Evolutionary conservation across 176 grass and related monocot species (phyloP).

Genomic region (Hordeum vulgare): DNA sequence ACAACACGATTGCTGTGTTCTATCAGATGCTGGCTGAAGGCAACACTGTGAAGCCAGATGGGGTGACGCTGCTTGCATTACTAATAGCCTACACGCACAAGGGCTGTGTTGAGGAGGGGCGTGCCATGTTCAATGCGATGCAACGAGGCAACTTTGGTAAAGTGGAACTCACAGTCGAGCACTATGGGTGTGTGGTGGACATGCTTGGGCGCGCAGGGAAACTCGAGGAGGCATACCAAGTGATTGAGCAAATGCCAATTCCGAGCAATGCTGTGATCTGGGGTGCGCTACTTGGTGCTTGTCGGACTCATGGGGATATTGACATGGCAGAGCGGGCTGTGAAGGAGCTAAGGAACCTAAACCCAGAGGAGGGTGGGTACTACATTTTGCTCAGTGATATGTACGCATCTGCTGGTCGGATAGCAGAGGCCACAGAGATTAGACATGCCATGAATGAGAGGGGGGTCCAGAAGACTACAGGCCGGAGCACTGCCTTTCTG

Average conservation of each 20-base stretch:
- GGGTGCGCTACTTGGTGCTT: conserved; percentile 50
- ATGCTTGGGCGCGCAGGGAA: conserved; percentile 48
- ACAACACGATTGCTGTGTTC: conserved; percentile 28
- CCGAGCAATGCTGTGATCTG: conserved; percentile 34
- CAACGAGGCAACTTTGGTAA: conserved; percentile 25
- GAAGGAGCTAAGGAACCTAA: conserved; percentile 42
- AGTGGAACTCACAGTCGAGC: conserved; percentile 30
- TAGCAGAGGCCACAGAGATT: conserved; percentile 38
- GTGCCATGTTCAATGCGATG: conserved; percentile 23
- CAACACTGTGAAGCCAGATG: conserved; percentile 36
- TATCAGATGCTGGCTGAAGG: conserved; percentile 33
- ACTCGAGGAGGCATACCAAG: conserved; percentile 37
- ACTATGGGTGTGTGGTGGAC: conserved; percentile 66
- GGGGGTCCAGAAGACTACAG: conserved; percentile 35
- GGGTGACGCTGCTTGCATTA: conserved; percentile 33
- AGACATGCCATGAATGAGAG: conserved; percentile 32
- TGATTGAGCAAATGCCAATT: conserved; percentile 50
- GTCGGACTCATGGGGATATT: conserved; percentile 42
- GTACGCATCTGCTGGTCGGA: conserved; percentile 28
- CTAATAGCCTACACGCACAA: conserved; percentile 32
- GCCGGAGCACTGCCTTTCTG: conserved; percentile 15
- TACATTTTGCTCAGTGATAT: conserved; percentile 50
- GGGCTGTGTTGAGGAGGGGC: conserved; percentile 47
- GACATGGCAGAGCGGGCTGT: conserved; percentile 42
- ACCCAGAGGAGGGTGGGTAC: conserved; percentile 41